A percentile compares a stretch with the other conserved stretches of the same genome.
Evolutionary conservation across 257 asterid species (phyloP).

Genomic region (Apocynum venetum): DNA sequence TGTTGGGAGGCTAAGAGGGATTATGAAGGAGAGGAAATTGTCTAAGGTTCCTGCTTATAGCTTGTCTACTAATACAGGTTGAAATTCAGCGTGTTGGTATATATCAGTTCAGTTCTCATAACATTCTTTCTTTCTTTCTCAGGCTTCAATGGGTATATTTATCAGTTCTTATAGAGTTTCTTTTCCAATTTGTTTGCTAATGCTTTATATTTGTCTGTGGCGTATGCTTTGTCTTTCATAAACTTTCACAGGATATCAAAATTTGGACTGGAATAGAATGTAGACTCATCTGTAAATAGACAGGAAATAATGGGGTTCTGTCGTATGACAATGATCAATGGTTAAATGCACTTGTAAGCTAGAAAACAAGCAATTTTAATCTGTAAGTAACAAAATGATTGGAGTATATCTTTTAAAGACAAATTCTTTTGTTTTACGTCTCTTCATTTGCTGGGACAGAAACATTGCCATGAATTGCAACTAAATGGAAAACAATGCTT

Average conservation of each 20-base stretch:
- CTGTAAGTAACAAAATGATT: neutral
- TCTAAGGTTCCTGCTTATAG: slow-evolving; percentile 74
- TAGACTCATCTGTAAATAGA: neutral
- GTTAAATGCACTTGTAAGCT: neutral
- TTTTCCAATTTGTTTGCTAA: neutral
- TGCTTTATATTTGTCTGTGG: neutral
- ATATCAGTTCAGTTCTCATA: neutral
- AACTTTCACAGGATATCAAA: neutral
- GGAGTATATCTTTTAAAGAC: too few species aligned
- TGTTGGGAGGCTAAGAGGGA: slow-evolving; percentile 55
- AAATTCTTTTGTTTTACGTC: too few species aligned
- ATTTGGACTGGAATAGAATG: neutral
- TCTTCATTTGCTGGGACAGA: neutral
- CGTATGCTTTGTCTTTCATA: neutral
- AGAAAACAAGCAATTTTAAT: neutral
- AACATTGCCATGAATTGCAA: neutral
- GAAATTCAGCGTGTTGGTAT: neutral
- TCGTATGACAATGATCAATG: neutral
- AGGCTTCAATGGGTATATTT: neutral
- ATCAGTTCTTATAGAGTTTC: neutral
- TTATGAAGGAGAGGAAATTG: slow-evolving; percentile 58
- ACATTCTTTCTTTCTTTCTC: neutral
- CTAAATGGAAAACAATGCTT: neutral
- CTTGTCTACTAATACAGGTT: slow-evolving; percentile 34
- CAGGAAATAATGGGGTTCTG: neutral